Conservation (phyloP, 2,329 filamentous ascomycete species). For the Microcyclospora tardicrescens region DNA sequence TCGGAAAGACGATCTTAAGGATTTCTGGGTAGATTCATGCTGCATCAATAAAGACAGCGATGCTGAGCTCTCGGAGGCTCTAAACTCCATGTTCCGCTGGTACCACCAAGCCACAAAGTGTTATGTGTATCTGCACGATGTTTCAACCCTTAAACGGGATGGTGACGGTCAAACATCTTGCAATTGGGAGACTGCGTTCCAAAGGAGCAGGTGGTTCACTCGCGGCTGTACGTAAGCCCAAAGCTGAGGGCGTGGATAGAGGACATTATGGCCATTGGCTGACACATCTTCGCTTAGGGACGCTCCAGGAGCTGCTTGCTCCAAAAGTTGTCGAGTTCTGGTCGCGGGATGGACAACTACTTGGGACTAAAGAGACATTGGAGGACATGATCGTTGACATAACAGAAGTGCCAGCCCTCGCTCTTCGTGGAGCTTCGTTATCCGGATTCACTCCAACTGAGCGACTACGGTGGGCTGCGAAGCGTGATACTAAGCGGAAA, state of each 20-base stretch:
- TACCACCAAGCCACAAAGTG: conserved; percentile 9
- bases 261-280: conserved; percentile 1
- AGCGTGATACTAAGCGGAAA: conserved; percentile 3
- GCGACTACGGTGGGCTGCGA: conserved; percentile 6
- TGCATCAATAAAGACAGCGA: conserved; percentile 13
- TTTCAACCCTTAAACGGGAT: neutral
- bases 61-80: conserved; percentile 10
- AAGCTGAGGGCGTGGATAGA: conserved; percentile 12
- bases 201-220: conserved; percentile 6
- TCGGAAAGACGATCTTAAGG: conserved; percentile 4
- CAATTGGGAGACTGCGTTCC: conserved; percentile 1
- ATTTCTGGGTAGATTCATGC: conserved; percentile 12
- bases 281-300: neutral
- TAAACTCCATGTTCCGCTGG: conserved; percentile 14
- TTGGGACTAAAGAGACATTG: conserved; percentile 2
- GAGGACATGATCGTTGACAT: neutral
- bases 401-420: conserved; percentile 2
- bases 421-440: conserved; percentile 1
- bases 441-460: conserved; percentile 1
- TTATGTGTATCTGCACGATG: conserved; percentile 11
- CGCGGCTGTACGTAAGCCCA: conserved; percentile 9
- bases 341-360: conserved; percentile 1
- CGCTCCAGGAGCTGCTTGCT: conserved; percentile 1
- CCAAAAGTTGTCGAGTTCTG: neutral
- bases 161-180: neutral